A percentile compares a stretch with the other conserved stretches of the same genome.
Conservation (phyloP, 2,329 filamentous ascomycete genomes). For the Fusarium sp. region DNA sequence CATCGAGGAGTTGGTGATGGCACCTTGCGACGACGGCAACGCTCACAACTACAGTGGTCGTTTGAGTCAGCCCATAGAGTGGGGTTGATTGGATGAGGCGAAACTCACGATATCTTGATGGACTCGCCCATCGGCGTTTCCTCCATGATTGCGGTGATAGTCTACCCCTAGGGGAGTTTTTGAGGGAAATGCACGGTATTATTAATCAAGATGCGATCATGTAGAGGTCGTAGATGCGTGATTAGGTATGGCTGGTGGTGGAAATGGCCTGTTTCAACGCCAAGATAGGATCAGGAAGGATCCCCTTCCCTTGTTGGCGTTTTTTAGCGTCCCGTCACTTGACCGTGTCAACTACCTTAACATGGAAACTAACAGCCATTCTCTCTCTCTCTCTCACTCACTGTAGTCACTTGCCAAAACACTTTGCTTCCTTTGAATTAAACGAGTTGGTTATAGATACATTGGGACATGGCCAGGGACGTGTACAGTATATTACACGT, state of each 20-base stretch:
- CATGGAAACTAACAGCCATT: too few relatives aligned
- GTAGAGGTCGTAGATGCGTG: slow-evolving; percentile 2
- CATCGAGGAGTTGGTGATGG: neutral
- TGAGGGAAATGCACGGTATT: neutral
- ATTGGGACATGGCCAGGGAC: too few relatives aligned
- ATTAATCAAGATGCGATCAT: neutral
- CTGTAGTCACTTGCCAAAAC: too few relatives aligned
- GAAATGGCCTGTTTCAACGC: slow-evolving; percentile 28
- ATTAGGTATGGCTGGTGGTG: slow-evolving; percentile 16
- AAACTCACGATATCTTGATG: slow-evolving; percentile 52
- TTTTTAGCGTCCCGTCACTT: slow-evolving; percentile 33
- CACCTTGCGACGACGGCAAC: slow-evolving; percentile 58
- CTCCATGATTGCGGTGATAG: slow-evolving; percentile 41
- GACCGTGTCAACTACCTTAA: slow-evolving; percentile 7
- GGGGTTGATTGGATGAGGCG: slow-evolving; percentile 14
- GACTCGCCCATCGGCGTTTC: slow-evolving; percentile 52
- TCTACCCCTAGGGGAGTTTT: neutral
- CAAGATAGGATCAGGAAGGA: slow-evolving; percentile 28
- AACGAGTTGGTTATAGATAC: too few relatives aligned
- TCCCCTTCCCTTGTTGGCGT: slow-evolving; percentile 2
- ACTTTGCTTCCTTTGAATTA: too few relatives aligned
- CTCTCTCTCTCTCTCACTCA: too few relatives aligned
- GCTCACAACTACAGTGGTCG: slow-evolving; percentile 51
- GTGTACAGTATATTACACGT: too few relatives aligned
- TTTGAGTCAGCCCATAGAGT: slow-evolving; percentile 18